Conservation (phyloP, 768 basidiomycete species). For the Holtermannia corniformis region DNA sequence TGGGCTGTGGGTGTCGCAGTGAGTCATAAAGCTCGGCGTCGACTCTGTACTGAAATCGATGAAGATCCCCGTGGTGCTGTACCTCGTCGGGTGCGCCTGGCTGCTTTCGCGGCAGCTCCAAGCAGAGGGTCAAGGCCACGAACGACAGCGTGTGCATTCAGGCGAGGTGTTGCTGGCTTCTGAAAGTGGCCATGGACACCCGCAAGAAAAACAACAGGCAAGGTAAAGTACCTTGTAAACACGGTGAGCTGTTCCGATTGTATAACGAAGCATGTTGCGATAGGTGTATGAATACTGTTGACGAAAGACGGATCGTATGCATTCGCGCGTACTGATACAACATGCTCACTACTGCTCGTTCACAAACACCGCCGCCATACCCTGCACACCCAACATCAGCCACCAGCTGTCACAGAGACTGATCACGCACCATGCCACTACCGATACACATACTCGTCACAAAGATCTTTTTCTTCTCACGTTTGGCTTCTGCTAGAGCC, state of each 20-base stretch:
- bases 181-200: no score
- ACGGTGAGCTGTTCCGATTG: no score
- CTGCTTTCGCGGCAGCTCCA: background rate
- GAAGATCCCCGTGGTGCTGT: background rate
- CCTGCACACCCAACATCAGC: background rate
- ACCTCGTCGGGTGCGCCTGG: background rate
- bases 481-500: constrained; percentile 68
- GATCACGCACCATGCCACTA: constrained; percentile 60
- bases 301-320: no score
- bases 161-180: no score
- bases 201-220: no score
- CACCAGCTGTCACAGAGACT: background rate
- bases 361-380: constrained; percentile 34
- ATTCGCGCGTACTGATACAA: background rate
- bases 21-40: no score
- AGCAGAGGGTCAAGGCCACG: background rate
- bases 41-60: no score
- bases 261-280: no score
- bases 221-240: no score
- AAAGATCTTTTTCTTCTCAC: constrained; percentile 59
- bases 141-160: background rate
- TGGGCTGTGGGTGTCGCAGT: constrained; percentile 26
- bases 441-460: constrained; percentile 75
- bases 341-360: constrained; percentile 30
- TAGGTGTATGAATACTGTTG: no score